Conservation (phyloP, 345 rosid species). For the Isatis tinctoria region DNA sequence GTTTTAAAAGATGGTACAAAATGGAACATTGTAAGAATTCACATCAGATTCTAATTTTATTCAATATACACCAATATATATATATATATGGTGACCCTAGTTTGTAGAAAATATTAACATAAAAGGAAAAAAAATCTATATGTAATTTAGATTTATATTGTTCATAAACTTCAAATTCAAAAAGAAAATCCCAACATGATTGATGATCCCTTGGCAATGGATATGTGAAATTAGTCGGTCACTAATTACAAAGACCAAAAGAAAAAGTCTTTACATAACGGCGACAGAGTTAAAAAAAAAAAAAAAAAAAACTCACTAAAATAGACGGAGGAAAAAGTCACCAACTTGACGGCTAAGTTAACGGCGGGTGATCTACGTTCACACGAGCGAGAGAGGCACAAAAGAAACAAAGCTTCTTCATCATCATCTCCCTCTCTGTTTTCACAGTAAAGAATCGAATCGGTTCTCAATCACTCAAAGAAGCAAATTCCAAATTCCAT, state of each 20-base stretch:
- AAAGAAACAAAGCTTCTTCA: neutral
- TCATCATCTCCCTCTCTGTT: neutral
- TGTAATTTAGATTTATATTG: neutral
- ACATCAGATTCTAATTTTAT: neutral
- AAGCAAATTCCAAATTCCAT: neutral
- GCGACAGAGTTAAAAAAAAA: conserved; percentile 8
- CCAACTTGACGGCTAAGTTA: conserved; percentile 32
- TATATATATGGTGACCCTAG: neutral
- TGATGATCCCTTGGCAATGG: neutral
- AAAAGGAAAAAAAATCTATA: neutral
- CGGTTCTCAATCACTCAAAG: conserved; percentile 18
- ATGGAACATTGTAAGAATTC: neutral
- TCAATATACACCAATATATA: neutral
- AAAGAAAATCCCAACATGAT: neutral
- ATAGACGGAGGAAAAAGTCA: conserved; percentile 33
- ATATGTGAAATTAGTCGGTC: neutral
- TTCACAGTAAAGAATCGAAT: conserved; percentile 18
- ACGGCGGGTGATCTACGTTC: conserved; percentile 31
- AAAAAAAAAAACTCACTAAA: neutral
- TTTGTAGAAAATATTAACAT: neutral
- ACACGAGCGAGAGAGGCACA: neutral
- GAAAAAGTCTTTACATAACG: conserved; percentile 21
- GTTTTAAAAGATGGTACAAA: neutral
- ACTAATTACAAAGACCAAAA: neutral
- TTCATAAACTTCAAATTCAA: neutral